Evolutionary conservation across 805 yeast species (phyloP), one percentile per base, ranked within the genome.

Genomic region (Zygoascus biomembranicola): DNA sequence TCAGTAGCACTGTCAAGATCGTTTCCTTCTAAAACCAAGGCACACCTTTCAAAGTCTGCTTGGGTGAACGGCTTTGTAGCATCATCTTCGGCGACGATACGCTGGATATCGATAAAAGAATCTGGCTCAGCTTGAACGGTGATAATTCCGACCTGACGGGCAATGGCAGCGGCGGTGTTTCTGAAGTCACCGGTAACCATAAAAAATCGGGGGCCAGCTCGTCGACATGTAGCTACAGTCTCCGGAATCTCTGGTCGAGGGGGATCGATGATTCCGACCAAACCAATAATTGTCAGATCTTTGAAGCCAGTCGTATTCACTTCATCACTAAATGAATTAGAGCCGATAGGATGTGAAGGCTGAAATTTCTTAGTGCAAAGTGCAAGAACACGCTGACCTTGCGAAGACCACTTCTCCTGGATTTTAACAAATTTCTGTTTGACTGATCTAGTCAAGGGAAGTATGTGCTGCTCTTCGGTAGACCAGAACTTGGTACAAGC

Each of bases 261-360:
- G 10, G 98, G 99, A 70, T 92, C 99, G 61, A 86, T 87, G 95
- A 92, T 90, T 53, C 96, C 97, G 57, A 88, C 74, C 47, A 92
- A 70, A 14, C 98, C 99, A 61, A 86, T 77, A 64, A 90, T 88
- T 1, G 80, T 74, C 59, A 92, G 74, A 23, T 79, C 83, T 0
- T 74, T 32, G 32, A 51, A 31, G 32, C 54, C 46, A 13, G 45
- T 28, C 16, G 16, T 16, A 13, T 19, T 32, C 16, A 54, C 49
- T n/a, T 32, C 19, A 13, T 46, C 49, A 31, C 48, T 49, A 23
- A 51, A 53, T 5, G 18, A 43, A 20, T 44, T 41, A 26, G 57
- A 37, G 8, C 47, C 53, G 10, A 50, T 26, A 23, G 32, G 18
- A 18, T 42, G 35, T 18, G 39, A 20, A 10, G 58, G 51, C 19